Conservation (phyloP, 345 rosid genomes). For the Eutrema yunnanense region DNA sequence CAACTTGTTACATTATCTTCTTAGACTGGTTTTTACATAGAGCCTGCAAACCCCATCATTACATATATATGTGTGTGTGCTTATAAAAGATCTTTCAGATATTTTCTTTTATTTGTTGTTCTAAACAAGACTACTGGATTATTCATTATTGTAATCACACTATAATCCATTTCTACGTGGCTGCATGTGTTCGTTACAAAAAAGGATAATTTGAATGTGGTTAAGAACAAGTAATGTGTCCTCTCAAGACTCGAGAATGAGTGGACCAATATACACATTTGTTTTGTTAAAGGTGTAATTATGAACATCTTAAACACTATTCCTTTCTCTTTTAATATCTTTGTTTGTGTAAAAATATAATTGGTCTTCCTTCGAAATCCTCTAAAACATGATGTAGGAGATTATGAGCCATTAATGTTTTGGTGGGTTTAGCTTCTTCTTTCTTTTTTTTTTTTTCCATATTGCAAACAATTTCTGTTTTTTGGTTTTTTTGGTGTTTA, state of each 20-base stretch:
- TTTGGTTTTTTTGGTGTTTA: too few relatives aligned
- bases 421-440: too few relatives aligned
- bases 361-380: background rate
- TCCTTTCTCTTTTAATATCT: background rate
- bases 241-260: background rate
- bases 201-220: background rate
- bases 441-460: too few relatives aligned
- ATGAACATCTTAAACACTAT: background rate
- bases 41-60: background rate
- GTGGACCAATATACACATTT: background rate
- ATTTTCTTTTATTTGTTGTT: background rate
- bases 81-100: background rate
- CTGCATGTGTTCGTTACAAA: conserved; percentile 6
- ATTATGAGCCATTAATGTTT: too few relatives aligned
- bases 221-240: conserved; percentile 10
- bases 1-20: background rate
- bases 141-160: background rate
- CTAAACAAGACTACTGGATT: background rate
- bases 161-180: background rate
- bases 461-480: too few relatives aligned
- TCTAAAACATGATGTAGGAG: background rate
- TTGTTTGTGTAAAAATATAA: background rate
- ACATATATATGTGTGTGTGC: background rate
- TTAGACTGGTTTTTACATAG: background rate
- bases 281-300: background rate